Evolutionary conservation across 768 basidiomycete species (phyloP), one percentile per base, ranked within the genome.

Genomic region (Mycena pura): DNA sequence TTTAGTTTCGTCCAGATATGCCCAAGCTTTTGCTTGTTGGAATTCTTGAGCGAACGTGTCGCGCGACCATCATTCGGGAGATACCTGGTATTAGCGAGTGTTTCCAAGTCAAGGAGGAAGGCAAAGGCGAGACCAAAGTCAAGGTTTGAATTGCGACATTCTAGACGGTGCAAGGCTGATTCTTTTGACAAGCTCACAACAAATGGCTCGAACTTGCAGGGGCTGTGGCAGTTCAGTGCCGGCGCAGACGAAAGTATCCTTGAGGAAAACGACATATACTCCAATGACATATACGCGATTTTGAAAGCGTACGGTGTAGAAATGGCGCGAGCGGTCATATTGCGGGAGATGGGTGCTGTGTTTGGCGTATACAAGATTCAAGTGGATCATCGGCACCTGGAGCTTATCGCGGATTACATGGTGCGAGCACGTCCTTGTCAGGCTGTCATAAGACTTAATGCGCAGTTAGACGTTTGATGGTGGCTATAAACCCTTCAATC

Each of bases 381-480:
- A 60, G 96, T 99, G 58, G 90, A 99, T 76, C 85, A 85, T 64
- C 87, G 97, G 45, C 97, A 99, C 79, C 81, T 99, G 46, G 95
- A 96, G 69, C 82, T 99, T 64, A 97, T 99, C 73, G 97, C 97
- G 14, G 97, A 99, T 75, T 99, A 99, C 74, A 99, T 99, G 97
- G 96, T 96, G 70, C 67, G 90, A 70, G 28, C 5, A 28, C 45
- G 15, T 28, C 55, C 29, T 45, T 47, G 36, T 28, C 21, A 28
- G 28, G 36, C 14, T 31, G 50, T 58, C 11, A 3, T 13, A 25
- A 25, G 25, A 46, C 32, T 56, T 65, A 46, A 68, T 41, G 31
- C 15, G n/a, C 21, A 49, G 57, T 52, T 53, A 99, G 96, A 99
- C 97, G 0, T 98, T 95, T 73, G 96, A 98, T 55, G 97, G 97